Percentiles rank a stretch among this genome's conserved stretches.
Evolutionary conservation across 2,329 filamentous ascomycete species (phyloP).

Genomic region (Helotiales sp.): DNA sequence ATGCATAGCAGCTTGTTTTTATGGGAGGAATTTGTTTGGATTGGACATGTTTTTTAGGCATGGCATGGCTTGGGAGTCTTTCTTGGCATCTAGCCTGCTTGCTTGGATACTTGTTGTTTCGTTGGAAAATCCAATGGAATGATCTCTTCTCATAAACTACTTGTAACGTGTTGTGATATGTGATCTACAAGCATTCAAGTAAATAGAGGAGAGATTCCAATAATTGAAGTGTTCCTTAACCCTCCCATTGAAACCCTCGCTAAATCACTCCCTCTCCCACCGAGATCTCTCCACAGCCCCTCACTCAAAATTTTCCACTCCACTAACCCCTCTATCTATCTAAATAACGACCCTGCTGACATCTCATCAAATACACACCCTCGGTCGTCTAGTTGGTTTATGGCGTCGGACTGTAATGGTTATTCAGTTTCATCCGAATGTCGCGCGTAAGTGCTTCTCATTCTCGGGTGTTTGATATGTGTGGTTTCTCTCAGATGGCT

Average conservation of each 20-base stretch:
- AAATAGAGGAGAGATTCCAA: too few relatives aligned
- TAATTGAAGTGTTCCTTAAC: too few relatives aligned
- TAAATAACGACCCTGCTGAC: background rate
- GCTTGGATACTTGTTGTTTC: background rate
- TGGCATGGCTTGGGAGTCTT: slow-evolving; percentile 1
- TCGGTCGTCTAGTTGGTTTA: slow-evolving; percentile 17
- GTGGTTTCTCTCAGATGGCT: slow-evolving; percentile 7
- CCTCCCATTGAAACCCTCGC: too few relatives aligned
- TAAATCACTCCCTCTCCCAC: background rate
- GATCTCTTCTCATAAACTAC: background rate
- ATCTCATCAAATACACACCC: background rate
- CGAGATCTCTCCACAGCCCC: background rate
- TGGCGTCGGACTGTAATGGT: slow-evolving; percentile 13
- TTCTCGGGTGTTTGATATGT: background rate
- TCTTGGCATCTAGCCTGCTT: background rate
- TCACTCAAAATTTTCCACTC: background rate
- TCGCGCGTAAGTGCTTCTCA: slow-evolving; percentile 7
- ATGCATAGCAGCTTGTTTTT: background rate
- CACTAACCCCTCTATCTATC: background rate
- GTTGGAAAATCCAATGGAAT: background rate
- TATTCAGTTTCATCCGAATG: slow-evolving; percentile 11
- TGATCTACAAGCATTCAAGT: too few relatives aligned
- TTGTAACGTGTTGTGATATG: too few relatives aligned
- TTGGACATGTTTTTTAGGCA: background rate
- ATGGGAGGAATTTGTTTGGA: background rate